These are phyloP conservation scores for Globisporangium sylvaticum DNA, from an alignment of 352 stramenopile genomes.

Conservation along the genomic window DNA sequence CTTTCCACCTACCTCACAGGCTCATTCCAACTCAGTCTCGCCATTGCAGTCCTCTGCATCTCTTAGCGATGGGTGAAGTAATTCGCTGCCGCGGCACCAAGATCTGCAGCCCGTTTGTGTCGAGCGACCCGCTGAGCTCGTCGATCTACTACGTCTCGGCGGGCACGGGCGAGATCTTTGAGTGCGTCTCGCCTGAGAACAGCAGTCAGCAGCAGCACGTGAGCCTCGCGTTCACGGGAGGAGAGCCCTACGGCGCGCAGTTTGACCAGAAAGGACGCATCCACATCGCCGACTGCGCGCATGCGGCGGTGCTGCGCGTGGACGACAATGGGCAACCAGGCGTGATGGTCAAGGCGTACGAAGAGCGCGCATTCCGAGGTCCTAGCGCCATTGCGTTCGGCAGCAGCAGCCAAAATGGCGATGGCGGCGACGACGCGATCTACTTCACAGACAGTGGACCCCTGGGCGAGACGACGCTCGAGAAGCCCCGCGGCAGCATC, in stretches of 20 bases:
- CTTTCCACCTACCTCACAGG: no score
- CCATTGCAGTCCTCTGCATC: background rate
- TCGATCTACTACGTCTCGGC: conserved; percentile 73
- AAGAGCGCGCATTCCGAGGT: conserved; percentile 69
- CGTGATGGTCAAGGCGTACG: conserved; percentile 81
- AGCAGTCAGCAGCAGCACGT: conserved; percentile 22
- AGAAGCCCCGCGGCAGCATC: conserved; percentile 69
- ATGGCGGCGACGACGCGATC: conserved; percentile 39
- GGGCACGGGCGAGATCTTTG: conserved; percentile 64
- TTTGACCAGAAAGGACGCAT: conserved; percentile 60
- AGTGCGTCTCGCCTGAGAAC: conserved; percentile 32
- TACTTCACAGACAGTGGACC: conserved; percentile 87
- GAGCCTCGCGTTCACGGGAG: conserved; percentile 57
- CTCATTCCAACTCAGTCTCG: background rate
- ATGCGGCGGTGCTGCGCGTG: conserved; percentile 66
- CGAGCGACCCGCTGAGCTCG: conserved; percentile 14
- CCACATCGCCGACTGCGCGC: conserved; percentile 68
- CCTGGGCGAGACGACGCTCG: conserved; percentile 83
- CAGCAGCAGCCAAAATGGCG: background rate
- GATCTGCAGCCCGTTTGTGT: conserved; percentile 73
- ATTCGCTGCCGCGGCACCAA: conserved; percentile 63
- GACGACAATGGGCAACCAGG: conserved; percentile 55
- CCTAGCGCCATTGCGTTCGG: conserved; percentile 64
- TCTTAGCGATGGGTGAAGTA: conserved; percentile 22
- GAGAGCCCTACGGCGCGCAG: conserved; percentile 58